Conservation (phyloP, 2,329 filamentous ascomycete species). For the Aspergillus phoenicis region DNA sequence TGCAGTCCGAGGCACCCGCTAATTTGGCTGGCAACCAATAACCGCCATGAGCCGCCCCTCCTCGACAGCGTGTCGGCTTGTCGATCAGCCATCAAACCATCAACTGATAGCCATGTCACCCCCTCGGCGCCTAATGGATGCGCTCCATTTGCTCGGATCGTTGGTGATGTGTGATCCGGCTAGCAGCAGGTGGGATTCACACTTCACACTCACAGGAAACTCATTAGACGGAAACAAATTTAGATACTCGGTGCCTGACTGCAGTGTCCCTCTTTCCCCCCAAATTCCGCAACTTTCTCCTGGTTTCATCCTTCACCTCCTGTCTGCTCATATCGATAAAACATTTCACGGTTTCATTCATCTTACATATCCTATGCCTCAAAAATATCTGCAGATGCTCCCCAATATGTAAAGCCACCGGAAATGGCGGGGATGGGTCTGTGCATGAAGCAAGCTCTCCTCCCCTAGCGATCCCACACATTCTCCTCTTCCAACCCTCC, state of each 20-base stretch:
- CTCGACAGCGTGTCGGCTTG: slow-evolving; percentile 21
- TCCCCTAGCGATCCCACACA: slow-evolving; percentile 35
- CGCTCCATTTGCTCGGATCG: slow-evolving; percentile 20
- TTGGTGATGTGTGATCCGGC: not conserved
- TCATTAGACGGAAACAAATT: not conserved
- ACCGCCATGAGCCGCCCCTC: slow-evolving; percentile 4
- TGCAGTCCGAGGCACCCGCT: not conserved
- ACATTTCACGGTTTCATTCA: not conserved
- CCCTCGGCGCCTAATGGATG: slow-evolving; percentile 27
- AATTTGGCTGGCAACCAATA: not conserved
- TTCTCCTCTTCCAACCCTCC: slow-evolving; percentile 42
- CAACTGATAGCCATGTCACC: slow-evolving; percentile 15
- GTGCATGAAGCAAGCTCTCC: not conserved
- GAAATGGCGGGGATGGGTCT: not conserved
- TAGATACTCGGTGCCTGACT: not conserved
- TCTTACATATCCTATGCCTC: slow-evolving; percentile 1
- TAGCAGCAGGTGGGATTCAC: not conserved
- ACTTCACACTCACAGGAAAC: not conserved
- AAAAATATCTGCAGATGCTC: not conserved
- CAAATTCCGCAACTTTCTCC: not conserved
- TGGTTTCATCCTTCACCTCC: too few relatives aligned
- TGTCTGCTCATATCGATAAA: not conserved
- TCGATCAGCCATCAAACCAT: slow-evolving; percentile 17
- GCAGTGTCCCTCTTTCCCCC: not conserved
- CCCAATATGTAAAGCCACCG: not conserved